Evolutionary conservation across 768 basidiomycete species (phyloP).

Genomic region (Lactifluus piperatus): DNA sequence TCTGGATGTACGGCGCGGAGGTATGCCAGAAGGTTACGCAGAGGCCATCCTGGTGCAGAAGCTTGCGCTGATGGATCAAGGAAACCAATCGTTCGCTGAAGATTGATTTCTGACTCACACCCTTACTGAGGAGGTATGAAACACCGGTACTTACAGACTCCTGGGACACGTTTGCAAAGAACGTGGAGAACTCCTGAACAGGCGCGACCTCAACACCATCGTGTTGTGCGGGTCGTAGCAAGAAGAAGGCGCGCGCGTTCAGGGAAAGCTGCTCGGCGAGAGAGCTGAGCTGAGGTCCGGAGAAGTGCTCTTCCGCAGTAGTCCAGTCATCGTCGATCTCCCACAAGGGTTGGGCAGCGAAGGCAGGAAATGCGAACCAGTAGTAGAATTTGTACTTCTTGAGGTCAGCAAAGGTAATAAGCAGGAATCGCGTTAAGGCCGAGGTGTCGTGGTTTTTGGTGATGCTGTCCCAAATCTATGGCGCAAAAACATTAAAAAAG

Average conservation of each 20-base stretch:
- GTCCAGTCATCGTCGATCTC: slow-evolving; percentile 65
- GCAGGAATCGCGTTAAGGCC: slow-evolving; percentile 66
- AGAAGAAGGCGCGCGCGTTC: slow-evolving; percentile 48
- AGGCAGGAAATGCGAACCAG: slow-evolving; percentile 96
- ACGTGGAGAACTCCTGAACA: slow-evolving; percentile 47
- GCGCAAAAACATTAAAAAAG: not conserved
- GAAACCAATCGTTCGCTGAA: slow-evolving; percentile 27
- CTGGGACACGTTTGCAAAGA: slow-evolving; percentile 42
- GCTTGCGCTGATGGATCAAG: slow-evolving; percentile 72
- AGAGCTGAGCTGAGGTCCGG: slow-evolving; percentile 33
- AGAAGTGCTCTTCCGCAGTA: slow-evolving; percentile 38
- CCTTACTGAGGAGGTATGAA: not conserved
- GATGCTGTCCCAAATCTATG: slow-evolving; percentile 64
- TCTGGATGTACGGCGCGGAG: slow-evolving; percentile 53
- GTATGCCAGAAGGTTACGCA: slow-evolving; percentile 86
- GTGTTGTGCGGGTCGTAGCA: slow-evolving; percentile 36
- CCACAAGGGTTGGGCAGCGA: slow-evolving; percentile 87
- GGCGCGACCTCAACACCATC: slow-evolving; percentile 36
- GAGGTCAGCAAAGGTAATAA: slow-evolving; percentile 92
- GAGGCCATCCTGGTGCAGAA: slow-evolving; percentile 67
- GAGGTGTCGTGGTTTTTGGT: slow-evolving; percentile 42
- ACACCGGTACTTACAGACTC: slow-evolving; percentile 33
- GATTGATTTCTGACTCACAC: not conserved
- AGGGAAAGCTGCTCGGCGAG: slow-evolving; percentile 36
- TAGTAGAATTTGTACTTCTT: slow-evolving; percentile 98